These are phyloP conservation scores for Citrus inodora DNA, from an alignment of 345 rosid genomes.

Conservation along the genomic window DNA sequence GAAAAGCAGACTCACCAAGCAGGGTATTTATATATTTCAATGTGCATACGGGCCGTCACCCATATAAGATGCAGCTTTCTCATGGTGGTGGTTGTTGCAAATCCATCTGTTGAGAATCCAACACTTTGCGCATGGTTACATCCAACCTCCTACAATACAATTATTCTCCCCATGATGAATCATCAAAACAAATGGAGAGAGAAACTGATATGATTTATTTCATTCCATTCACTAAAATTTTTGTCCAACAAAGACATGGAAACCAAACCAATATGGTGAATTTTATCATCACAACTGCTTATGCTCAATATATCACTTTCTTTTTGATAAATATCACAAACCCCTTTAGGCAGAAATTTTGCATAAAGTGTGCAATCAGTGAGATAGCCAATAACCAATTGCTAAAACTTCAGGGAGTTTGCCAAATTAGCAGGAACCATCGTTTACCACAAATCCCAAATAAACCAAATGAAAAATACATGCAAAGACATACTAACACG, in stretches of 20 bases:
- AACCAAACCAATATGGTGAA: not conserved
- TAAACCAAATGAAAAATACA: not conserved
- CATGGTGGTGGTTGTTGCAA: constrained; percentile 83
- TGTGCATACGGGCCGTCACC: constrained; percentile 99
- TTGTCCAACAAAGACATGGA: not conserved
- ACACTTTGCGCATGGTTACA: constrained; percentile 87
- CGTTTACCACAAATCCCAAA: not conserved
- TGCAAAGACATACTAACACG: not conserved
- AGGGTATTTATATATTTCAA: constrained; percentile 87
- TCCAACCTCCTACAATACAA: constrained; percentile 70
- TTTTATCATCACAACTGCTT: too few species aligned
- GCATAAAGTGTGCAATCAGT: not conserved
- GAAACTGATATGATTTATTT: not conserved
- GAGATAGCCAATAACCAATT: not conserved
- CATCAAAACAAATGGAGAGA: not conserved
- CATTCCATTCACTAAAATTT: not conserved
- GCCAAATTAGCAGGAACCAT: not conserved
- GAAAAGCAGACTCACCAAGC: constrained; percentile 58
- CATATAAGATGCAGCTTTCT: constrained; percentile 93
- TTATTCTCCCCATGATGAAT: not conserved
- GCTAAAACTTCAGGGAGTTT: not conserved
- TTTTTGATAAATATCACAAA: not conserved
- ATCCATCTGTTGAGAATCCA: constrained; percentile 94
- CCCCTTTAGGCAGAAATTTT: not conserved
- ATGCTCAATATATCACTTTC: not conserved